Evolutionary conservation across 805 yeast species (phyloP).

Genomic region (Lipomyces orientalis): DNA sequence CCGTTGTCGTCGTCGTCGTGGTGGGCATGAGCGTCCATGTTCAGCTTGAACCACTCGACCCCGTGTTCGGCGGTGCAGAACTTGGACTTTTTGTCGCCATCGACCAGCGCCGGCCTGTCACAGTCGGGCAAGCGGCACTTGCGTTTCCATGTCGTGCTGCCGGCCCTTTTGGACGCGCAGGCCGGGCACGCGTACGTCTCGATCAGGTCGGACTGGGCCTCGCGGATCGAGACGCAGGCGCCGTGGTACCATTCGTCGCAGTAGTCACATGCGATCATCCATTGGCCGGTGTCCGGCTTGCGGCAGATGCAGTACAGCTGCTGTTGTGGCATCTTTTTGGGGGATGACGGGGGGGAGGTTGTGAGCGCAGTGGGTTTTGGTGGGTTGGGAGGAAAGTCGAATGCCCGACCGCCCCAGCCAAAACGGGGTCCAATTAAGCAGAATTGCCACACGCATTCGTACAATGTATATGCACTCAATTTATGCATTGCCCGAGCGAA

Average conservation of each 20-base stretch:
- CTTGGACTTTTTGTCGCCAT: conserved; percentile 53
- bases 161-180: conserved; percentile 58
- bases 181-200: conserved; percentile 73
- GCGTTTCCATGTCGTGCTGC: conserved; percentile 70
- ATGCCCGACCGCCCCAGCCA: too few species aligned
- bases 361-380: too few species aligned
- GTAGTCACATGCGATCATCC: conserved; percentile 94
- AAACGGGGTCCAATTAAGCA: too few species aligned
- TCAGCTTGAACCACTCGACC: conserved; percentile 44
- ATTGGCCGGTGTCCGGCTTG: conserved; percentile 73
- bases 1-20: not conserved
- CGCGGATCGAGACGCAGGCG: conserved; percentile 67
- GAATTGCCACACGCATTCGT: too few species aligned
- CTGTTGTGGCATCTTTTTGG: not conserved
- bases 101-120: conserved; percentile 52
- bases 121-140: conserved; percentile 72
- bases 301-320: conserved; percentile 71
- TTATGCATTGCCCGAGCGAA: too few species aligned
- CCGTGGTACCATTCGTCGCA: conserved; percentile 97
- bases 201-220: conserved; percentile 59
- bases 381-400: too few species aligned
- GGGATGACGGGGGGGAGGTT: too few species aligned
- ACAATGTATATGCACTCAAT: too few species aligned
- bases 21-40: conserved; percentile 1
- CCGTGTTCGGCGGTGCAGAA: conserved; percentile 83